Evolutionary conservation across 139 green algal genomes (phyloP), one percentile per base, ranked within the genome.

Genomic region (Chlamydomonas asymmetrica): DNA sequence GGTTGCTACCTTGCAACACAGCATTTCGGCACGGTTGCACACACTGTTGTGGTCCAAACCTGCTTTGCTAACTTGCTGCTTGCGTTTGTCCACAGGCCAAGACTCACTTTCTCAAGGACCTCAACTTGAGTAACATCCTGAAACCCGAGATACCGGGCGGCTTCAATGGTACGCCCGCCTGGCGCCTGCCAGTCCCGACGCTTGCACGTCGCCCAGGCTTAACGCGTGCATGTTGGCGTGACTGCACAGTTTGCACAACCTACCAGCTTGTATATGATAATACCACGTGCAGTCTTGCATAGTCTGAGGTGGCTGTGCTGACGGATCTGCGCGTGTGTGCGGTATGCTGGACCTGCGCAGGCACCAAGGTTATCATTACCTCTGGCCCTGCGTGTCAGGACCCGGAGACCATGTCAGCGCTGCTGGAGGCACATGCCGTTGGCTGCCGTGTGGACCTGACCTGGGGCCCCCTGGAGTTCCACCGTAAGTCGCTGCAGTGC

Each of bases 301-400:
- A 27, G 25, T 61, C 22, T 66, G 32, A 48, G 18, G 23, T 76
- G 34, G 45, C 29, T 37, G 25, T 27, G 66, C n/a, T n/a, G n/a
- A n/a, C n/a, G n/a, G n/a, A n/a, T n/a, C n/a, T n/a, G n/a, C 54
- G 25, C 54, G 32, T 48, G 16, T 23, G n/a, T 7, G 6, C 54
- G 63, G 7, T 54, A 35, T 25, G 20, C 8, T 10, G n/a, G n/a
- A 31, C 43, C 23, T 13, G 4, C n/a, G 25, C 75, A 86, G 81
- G 71, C 52, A 75, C 75, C 45, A 83, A 84, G 62, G 87, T 95
- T 2, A 77, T 92, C 3, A 83, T 86, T 63, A 97, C 93, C 9
- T 86, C 97, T 38, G 94, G 94, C 10, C 93, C 94, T 13, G 81
- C 85, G 56, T 94, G 90, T 57, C 93, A 95, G 40, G 85, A 91